These are phyloP conservation scores for Starmerella vaccinii DNA, from an alignment of 805 yeast genomes.

Conservation along the genomic window DNA sequence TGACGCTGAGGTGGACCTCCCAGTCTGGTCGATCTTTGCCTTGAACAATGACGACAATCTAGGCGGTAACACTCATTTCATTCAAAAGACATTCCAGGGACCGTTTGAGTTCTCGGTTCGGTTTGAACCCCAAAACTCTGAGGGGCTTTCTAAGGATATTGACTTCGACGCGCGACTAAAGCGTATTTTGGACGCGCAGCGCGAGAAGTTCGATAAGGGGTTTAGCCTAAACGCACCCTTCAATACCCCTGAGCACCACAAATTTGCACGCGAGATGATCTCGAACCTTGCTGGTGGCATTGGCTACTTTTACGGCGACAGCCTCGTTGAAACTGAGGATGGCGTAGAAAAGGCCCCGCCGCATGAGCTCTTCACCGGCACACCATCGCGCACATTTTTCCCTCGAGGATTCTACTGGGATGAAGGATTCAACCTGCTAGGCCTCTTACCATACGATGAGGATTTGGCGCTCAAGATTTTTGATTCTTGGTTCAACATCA, in stretches of 20 bases:
- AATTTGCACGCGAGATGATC: constrained; percentile 66
- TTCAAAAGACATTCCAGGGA: constrained; percentile 70
- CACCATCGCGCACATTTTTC: constrained; percentile 87
- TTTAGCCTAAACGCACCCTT: constrained; percentile 43
- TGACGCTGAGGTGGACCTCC: constrained; percentile 30
- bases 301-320: constrained; percentile 77
- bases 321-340: constrained; percentile 60
- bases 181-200: constrained; percentile 35
- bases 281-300: constrained; percentile 85
- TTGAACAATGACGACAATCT: constrained; percentile 50
- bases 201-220: constrained; percentile 21
- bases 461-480: constrained; percentile 71
- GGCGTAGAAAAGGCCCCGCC: constrained; percentile 7
- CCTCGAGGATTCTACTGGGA: constrained; percentile 99
- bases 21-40: constrained; percentile 38
- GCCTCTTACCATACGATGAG: constrained; percentile 70
- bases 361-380: constrained; percentile 59
- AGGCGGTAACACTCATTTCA: constrained; percentile 66
- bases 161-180: constrained; percentile 28
- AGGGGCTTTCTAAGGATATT: constrained; percentile 14
- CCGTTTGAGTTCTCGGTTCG: constrained; percentile 62
- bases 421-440: constrained; percentile 89
- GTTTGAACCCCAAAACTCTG: constrained; percentile 35
- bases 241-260: constrained; percentile 33
- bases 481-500: constrained; percentile 75